phyloP scores from a whole-genome alignment of 1,284 basidiomycete genomes.

The Pseudozyma sp. region DNA sequence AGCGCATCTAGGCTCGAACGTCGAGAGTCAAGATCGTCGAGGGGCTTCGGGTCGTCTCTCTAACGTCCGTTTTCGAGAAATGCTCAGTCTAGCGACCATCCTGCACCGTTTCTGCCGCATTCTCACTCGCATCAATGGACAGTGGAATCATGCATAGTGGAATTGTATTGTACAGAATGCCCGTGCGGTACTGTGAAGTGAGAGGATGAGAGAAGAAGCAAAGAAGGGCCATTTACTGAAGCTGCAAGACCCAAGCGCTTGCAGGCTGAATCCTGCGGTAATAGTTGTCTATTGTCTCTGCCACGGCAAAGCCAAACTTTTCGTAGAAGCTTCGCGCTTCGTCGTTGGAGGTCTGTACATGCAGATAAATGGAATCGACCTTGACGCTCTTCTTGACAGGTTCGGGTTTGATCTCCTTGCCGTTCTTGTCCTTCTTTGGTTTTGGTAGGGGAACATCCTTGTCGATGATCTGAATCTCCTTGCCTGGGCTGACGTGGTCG shows the following conservation, averaged over 20 bases:
- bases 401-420: constrained; percentile 47
- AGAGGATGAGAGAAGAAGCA: not conserved
- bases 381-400: constrained; percentile 41
- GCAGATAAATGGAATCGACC: constrained; percentile 66
- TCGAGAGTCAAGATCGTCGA: too few species aligned
- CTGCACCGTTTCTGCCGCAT: not conserved
- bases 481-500: constrained; percentile 62
- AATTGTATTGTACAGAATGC: constrained; percentile 14
- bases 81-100: too few species aligned
- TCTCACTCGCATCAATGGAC: constrained; percentile 1
- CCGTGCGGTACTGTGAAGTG: not conserved
- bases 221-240: constrained; percentile 6
- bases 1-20: constrained; percentile 3
- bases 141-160: constrained; percentile 3
- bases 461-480: constrained; percentile 39
- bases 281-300: constrained; percentile 60
- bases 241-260: constrained; percentile 69
- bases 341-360: constrained; percentile 69
- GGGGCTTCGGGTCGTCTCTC: too few species aligned
- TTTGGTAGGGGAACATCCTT: constrained; percentile 25
- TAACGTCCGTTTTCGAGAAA: too few species aligned
- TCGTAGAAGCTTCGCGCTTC: constrained; percentile 69
- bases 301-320: constrained; percentile 67
- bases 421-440: constrained; percentile 55
- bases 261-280: constrained; percentile 66